phyloP scores from a whole-genome alignment of 2,329 filamentous ascomycete species.

The Elsinoe batatas region DNA sequence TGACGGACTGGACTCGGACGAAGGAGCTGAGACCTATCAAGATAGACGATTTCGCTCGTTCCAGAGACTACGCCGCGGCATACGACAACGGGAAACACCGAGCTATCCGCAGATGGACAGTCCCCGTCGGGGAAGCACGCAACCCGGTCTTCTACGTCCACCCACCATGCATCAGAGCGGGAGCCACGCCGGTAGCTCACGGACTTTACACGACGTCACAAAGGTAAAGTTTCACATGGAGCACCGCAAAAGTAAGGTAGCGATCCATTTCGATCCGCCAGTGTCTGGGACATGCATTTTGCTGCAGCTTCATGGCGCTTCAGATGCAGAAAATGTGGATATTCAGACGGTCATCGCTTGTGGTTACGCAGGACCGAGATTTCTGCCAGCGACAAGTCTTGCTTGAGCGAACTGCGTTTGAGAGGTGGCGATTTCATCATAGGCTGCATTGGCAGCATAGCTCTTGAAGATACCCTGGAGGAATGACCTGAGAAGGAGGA shows the following conservation, averaged over 20 bases:
- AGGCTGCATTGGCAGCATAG: too few relatives aligned
- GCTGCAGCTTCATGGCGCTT: constrained; percentile 81
- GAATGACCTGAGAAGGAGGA: too few relatives aligned
- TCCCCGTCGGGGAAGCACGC: neutral
- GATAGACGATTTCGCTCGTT: constrained; percentile 13
- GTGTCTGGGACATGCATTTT: constrained; percentile 68
- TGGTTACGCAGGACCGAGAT: constrained; percentile 72
- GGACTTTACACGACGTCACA: neutral
- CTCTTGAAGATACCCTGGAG: too few relatives aligned
- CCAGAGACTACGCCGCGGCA: constrained; percentile 8
- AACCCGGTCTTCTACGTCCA: neutral
- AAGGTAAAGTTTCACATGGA: neutral
- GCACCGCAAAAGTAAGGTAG: neutral
- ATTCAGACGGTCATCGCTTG: constrained; percentile 77
- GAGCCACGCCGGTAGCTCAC: neutral
- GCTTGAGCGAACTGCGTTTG: neutral
- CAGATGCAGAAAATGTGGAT: constrained; percentile 69
- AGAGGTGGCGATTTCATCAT: too few relatives aligned
- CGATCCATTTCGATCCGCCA: constrained; percentile 3
- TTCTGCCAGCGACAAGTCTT: neutral
- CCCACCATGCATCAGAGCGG: neutral
- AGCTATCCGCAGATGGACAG: neutral
- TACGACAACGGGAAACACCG: neutral
- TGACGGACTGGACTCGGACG: constrained; percentile 12
- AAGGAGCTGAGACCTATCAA: constrained; percentile 5